A percentile compares a stretch with the other conserved stretches of the same genome.
Conservation (phyloP, 441 rosid species). For the Pelargonium fulgidum region DNA sequence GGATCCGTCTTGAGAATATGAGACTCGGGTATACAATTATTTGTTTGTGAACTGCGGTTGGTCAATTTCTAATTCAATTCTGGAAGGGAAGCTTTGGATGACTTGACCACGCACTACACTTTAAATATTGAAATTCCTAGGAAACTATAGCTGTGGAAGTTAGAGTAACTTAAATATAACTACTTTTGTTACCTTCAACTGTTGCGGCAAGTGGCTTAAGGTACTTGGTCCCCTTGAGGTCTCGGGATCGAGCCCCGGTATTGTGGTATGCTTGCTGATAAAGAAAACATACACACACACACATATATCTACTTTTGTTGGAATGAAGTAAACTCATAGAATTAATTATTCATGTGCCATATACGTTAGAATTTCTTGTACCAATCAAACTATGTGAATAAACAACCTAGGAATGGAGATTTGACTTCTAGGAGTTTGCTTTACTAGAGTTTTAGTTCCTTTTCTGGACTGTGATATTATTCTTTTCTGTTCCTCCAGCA, state of each 20-base stretch:
- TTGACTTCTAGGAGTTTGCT: neutral
- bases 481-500: constrained; percentile 37
- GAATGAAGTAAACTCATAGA: neutral
- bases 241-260: too few relatives aligned
- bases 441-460: constrained; percentile 10
- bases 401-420: neutral
- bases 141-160: too few relatives aligned
- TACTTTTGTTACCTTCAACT: neutral
- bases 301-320: neutral
- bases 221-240: too few relatives aligned
- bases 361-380: neutral
- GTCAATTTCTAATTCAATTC: neutral
- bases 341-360: neutral
- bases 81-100: neutral
- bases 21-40: constrained; percentile 35
- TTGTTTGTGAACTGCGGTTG: too few relatives aligned
- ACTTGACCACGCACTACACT: neutral
- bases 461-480: constrained; percentile 14
- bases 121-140: neutral
- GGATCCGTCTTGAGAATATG: constrained; percentile 83
- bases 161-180: too few relatives aligned
- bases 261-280: too few relatives aligned
- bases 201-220: too few relatives aligned
- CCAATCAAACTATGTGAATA: neutral
- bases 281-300: too few relatives aligned